These are phyloP conservation scores for Fibroporia radiculosa DNA, from an alignment of 768 basidiomycete species.

Conservation along the genomic window DNA sequence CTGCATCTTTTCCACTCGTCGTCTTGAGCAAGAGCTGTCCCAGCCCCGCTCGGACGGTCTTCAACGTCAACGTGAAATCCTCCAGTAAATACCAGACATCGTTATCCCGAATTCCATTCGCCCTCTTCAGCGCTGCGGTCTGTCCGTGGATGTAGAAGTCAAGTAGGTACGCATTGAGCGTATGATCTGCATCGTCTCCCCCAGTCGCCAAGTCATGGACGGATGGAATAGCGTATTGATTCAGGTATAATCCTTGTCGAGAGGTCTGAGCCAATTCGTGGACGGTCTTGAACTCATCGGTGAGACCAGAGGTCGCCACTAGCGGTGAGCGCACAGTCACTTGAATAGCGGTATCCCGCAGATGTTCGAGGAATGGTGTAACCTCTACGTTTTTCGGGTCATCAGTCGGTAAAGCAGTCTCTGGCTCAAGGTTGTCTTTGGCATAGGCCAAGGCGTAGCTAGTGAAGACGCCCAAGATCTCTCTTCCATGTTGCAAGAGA, in stretches of 20 bases:
- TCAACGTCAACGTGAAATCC: constrained; percentile 47
- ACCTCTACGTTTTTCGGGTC: constrained; percentile 1
- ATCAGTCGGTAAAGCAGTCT: constrained; percentile 29
- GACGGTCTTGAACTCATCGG: constrained; percentile 43
- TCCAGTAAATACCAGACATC: constrained; percentile 61
- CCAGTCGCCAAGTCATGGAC: constrained; percentile 28
- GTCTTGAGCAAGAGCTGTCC: constrained; percentile 35
- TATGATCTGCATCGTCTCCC: constrained; percentile 17
- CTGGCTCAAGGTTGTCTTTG: constrained; percentile 38
- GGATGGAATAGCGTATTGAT: constrained; percentile 55
- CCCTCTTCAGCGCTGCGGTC: constrained; percentile 33
- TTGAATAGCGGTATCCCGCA: constrained; percentile 30
- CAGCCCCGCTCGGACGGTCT: constrained; percentile 40
- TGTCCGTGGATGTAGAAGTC: constrained; percentile 70
- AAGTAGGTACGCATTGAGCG: constrained; percentile 56
- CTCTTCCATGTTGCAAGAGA: constrained; percentile 38
- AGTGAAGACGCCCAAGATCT: constrained; percentile 46
- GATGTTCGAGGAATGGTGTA: constrained; percentile 27
- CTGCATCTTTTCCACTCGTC: constrained; percentile 5
- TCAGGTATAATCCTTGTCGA: constrained; percentile 46
- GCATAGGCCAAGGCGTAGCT: constrained; percentile 48
- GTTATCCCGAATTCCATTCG: constrained; percentile 53
- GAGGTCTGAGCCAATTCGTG: constrained; percentile 44
- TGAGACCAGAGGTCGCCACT: constrained; percentile 62
- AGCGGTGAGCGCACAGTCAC: constrained; percentile 49